A percentile compares a stretch with the other conserved stretches of the same genome.
Evolutionary conservation across 75 land plant species (phyloP).

Genomic region (Cupressus sempervirens): DNA sequence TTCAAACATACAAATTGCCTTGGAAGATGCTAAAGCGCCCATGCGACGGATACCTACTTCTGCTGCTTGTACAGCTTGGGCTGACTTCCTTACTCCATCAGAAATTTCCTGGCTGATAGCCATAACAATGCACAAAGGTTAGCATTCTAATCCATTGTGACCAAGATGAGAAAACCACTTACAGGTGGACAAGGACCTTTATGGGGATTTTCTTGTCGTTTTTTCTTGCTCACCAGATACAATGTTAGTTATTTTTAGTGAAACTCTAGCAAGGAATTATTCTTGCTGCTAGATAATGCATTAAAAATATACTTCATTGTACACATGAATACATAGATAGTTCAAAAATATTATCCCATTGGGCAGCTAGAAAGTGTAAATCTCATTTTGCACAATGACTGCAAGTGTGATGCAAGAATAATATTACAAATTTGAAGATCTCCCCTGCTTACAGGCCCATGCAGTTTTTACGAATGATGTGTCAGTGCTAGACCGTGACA

Average conservation of each 20-base stretch:
- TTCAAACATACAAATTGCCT: conserved; percentile 51
- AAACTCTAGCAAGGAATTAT: neutral
- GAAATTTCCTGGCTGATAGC: conserved; percentile 70
- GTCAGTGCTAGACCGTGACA: neutral
- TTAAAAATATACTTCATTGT: neutral
- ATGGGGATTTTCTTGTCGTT: neutral
- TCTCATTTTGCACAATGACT: neutral
- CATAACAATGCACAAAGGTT: neutral
- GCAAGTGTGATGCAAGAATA: neutral
- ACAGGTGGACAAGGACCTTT: neutral
- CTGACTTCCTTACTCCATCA: conserved; percentile 70
- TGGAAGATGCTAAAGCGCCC: conserved; percentile 59
- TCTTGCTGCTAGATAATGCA: neutral
- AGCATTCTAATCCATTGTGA: conserved; percentile 4
- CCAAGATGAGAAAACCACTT: neutral
- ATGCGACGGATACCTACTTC: conserved; percentile 76
- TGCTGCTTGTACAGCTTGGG: conserved; percentile 88
- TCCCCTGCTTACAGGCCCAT: too few species aligned
- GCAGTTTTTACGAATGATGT: neutral
- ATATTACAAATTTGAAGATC: neutral
- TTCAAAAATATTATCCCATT: neutral
- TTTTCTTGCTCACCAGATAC: neutral
- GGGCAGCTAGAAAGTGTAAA: neutral
- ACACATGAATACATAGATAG: neutral
- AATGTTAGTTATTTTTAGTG: neutral